Base-by-base conservation (phyloP, 257 asterid genomes). In the Capsicum baccatum region DNA sequence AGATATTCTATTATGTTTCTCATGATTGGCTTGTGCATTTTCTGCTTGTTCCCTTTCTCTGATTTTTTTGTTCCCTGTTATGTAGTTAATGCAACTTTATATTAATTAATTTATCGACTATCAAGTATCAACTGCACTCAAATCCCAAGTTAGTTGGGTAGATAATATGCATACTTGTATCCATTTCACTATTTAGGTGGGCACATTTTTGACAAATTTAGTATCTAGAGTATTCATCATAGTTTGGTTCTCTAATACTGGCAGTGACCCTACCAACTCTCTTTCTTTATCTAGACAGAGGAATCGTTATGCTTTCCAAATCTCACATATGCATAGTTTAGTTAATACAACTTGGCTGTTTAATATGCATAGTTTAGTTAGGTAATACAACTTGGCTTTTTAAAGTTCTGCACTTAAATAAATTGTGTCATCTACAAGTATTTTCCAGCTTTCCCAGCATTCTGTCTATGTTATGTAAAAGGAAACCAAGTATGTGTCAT, bases 1-100 rank as follows among this genome's bases (percentile, higher is more conserved):
- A 37, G 76, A 68, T 68, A 13, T 68, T 37, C 37, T 14, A 15
- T 37, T 15, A 15, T 70, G 56, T 19, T 17, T 42, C 17, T 9
- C 79, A 42, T 10, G 33, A 70, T 16, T 16, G 79, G 56, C 56
- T 48, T 70, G 79, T 48, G 56, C 4, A 5, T 70, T 42, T 70
- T 70, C 56, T 70, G 56, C 56, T 70, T 70, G 56, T 70, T 39
- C 15, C 56, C 55, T 70, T 70, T 70, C 35, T 70, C 56, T 70
- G 56, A 8, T 70, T 70, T 16, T 70, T 17, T 37, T 67, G 21
- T 67, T 14, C 76, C 76, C 13, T 67, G 76, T 42, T 14, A 14
- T 67, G 74, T 67, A 67, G 50, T 67, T 67, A 14, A 67, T 67
- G 37, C 52, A 67, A 15, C 52, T 67, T 67, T 10, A 52, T 35